Evolutionary conservation across 192 early-diverging fungal species (phyloP).

Genomic region (Tieghemiomyces parasiticus): DNA sequence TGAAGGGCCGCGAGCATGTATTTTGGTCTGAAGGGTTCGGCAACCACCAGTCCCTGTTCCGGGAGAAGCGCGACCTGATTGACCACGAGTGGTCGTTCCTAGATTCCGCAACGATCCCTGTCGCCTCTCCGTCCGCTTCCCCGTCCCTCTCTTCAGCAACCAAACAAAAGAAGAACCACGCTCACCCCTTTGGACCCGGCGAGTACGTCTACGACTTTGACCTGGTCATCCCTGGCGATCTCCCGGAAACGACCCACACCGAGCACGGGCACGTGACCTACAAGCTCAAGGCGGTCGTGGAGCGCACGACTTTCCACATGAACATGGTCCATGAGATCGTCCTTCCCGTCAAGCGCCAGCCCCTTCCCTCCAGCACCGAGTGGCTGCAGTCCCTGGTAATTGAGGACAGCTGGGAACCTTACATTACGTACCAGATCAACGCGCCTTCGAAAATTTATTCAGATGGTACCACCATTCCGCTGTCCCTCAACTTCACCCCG

Average conservation of each 20-base stretch:
- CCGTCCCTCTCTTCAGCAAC: not conserved
- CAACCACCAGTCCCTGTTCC: slow-evolving; percentile 15
- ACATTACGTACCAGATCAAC: slow-evolving; percentile 36
- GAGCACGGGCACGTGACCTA: slow-evolving; percentile 32
- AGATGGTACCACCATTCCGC: slow-evolving; percentile 33
- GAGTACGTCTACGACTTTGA: slow-evolving; percentile 34
- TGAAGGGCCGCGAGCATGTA: slow-evolving; percentile 31
- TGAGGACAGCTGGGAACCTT: slow-evolving; percentile 32
- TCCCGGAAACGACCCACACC: slow-evolving; percentile 39
- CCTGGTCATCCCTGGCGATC: slow-evolving; percentile 31
- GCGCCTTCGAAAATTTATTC: slow-evolving; percentile 34
- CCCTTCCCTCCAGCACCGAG: slow-evolving; percentile 28
- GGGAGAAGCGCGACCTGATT: slow-evolving; percentile 22
- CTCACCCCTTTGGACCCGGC: slow-evolving; percentile 17
- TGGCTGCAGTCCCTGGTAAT: slow-evolving; percentile 29
- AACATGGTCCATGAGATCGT: slow-evolving; percentile 20
- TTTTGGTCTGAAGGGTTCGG: slow-evolving; percentile 15
- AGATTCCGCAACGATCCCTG: slow-evolving; percentile 6
- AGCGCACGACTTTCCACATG: slow-evolving; percentile 33
- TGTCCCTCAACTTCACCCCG: slow-evolving; percentile 27
- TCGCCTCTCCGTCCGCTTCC: not conserved
- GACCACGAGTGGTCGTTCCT: slow-evolving; percentile 37
- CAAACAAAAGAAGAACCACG: slow-evolving; percentile 13
- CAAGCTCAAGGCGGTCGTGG: slow-evolving; percentile 29
- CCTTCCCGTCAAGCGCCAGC: slow-evolving; percentile 30